Base-by-base conservation (phyloP, 352 stramenopile species). In the Phytopythium boreale region DNA sequence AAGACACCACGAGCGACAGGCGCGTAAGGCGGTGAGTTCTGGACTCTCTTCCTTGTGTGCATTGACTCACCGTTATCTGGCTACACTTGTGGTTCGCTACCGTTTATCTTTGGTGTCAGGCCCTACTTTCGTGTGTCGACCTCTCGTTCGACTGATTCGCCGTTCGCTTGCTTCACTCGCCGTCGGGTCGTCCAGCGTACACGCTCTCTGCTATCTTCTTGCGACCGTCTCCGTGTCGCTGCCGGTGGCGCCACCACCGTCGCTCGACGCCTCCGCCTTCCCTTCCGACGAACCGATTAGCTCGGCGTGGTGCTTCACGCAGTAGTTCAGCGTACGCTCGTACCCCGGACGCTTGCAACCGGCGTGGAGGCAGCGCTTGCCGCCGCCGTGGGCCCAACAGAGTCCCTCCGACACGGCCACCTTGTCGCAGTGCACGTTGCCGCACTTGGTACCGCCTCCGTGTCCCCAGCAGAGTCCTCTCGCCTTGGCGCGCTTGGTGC, bases 321-420 rank as follows among this genome's bases (percentile, higher is more conserved):
- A 68, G 63, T 59, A 69, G 56, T 69, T 72, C 24, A 63, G 59
- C 39, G 66, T 72, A 20, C 66, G 66, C 66, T 72, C 61, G 56
- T 65, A 72, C 34, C 61, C 62, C 17, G 66, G 62, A 17, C 64
- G 68, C 29, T 68, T 71, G 67, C 75, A 87, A 20, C 68, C 69
- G 31, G 71, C 43, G 56, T 61, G 66, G 1, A 67, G 29, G 36
- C 72, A 82, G 56, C 76, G 76, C 53, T 81, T 81, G 31, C 74
- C 76, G 29, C 71, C 78, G 55, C 75, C 77, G 53, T 88, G 79
- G 0, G 79, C 79, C 79, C 79, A 88, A 63, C 76, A 88, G 6
- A 71, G 60, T 1, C 76, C 76, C 24, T 75, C 64, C 24, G 79
- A 88, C 8, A 88, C 76, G 12, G 75, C 71, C 26, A 84, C 63